Percentiles rank a stretch among this genome's conserved stretches.
Conservation (phyloP, 1,139 yeast genomes). For the Yamadazyma spencermartinsiae region DNA sequence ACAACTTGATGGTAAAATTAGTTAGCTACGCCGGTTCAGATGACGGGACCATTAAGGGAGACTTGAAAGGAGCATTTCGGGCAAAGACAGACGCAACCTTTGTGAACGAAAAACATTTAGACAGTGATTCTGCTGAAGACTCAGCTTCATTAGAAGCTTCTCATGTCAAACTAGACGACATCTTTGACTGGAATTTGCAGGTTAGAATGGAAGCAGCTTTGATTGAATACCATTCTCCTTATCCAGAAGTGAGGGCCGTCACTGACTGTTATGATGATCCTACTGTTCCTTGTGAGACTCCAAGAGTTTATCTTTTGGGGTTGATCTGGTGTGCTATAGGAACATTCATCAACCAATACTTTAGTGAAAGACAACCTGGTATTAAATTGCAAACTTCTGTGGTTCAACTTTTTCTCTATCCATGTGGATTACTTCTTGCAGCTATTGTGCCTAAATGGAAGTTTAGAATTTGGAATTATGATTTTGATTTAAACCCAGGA, state of each 20-base stretch:
- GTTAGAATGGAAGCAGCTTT: conserved; percentile 47
- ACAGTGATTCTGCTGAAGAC: conserved; percentile 26
- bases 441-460: conserved; percentile 35
- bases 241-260: conserved; percentile 65
- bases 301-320: conserved; percentile 56
- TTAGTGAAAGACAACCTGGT: conserved; percentile 53
- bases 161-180: conserved; percentile 37
- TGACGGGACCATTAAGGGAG: conserved; percentile 3
- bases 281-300: conserved; percentile 51
- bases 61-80: conserved; percentile 5
- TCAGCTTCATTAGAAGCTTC: conserved; percentile 50
- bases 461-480: conserved; percentile 23
- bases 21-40: conserved; percentile 12
- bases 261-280: conserved; percentile 57
- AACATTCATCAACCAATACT: conserved; percentile 56
- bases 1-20: conserved; percentile 21
- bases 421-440: conserved; percentile 21
- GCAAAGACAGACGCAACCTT: conserved; percentile 19
- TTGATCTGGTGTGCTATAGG: conserved; percentile 54
- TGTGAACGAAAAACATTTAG: conserved; percentile 16
- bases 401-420: conserved; percentile 37
- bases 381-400: conserved; percentile 45
- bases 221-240: conserved; percentile 57
- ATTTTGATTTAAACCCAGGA: conserved; percentile 39
- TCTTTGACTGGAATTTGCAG: conserved; percentile 30